Percentiles rank a stretch among this genome's conserved stretches.
Evolutionary conservation across 139 green algal species (phyloP).

Genomic region (Trebouxia sp.): DNA sequence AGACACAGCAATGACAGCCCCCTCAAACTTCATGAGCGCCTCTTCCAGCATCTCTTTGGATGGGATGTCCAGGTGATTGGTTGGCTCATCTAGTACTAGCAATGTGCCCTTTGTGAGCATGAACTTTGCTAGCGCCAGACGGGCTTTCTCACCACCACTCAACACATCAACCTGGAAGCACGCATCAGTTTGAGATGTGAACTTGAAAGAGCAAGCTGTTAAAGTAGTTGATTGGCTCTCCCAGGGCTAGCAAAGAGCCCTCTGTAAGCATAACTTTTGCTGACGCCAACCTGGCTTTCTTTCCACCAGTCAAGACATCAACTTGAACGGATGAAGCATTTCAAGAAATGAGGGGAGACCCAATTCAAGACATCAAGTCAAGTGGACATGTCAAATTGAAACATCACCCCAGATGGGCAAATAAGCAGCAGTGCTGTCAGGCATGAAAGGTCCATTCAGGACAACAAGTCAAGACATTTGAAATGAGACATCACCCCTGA

Average conservation of each 20-base stretch:
- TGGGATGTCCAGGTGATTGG: constrained; percentile 99
- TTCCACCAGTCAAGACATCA: constrained; percentile 75
- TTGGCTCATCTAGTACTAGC: constrained; percentile 95
- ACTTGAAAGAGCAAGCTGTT: not conserved
- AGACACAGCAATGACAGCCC: constrained; percentile 92
- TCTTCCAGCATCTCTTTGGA: constrained; percentile 97
- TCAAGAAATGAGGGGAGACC: not conserved
- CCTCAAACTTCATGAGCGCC: constrained; percentile 88
- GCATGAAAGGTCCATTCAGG: too few species aligned
- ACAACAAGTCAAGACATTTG: too few species aligned
- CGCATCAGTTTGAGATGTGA: not conserved
- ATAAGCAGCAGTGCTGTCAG: too few species aligned
- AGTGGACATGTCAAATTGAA: too few species aligned
- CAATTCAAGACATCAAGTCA: too few species aligned
- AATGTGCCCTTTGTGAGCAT: constrained; percentile 94
- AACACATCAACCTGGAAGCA: constrained; percentile 58
- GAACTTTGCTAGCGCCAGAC: constrained; percentile 98
- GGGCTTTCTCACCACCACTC: constrained; percentile 89
- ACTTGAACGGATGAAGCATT: constrained; percentile 35
- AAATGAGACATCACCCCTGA: too few species aligned
- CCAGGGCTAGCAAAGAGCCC: constrained; percentile 87
- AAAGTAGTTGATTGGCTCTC: not conserved
- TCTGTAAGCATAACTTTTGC: constrained; percentile 99
- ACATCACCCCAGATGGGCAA: too few species aligned
- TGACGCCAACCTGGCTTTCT: constrained; percentile 93